These are phyloP conservation scores for Neofusicoccum parvum DNA, from an alignment of 2,329 filamentous ascomycete species.

Conservation along the genomic window DNA sequence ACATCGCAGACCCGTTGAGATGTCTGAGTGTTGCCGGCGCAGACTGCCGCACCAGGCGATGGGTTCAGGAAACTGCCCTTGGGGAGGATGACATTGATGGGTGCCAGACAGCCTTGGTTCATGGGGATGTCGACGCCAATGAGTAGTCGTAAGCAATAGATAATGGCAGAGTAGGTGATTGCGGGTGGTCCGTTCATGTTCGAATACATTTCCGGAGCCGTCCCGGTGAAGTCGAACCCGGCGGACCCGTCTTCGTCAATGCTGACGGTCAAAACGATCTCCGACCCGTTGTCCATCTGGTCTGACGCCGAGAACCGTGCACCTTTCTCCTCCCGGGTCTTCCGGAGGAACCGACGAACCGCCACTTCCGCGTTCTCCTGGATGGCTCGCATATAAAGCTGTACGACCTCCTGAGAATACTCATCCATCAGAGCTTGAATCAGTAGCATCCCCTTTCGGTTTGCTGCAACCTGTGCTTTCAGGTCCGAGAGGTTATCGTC, in stretches of 20 bases:
- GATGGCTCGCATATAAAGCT: slow-evolving; percentile 47
- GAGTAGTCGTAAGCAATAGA: slow-evolving; percentile 43
- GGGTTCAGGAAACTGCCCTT: slow-evolving; percentile 39
- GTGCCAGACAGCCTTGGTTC: slow-evolving; percentile 44
- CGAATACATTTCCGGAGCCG: slow-evolving; percentile 22
- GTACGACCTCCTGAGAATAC: slow-evolving; percentile 36
- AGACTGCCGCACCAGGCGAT: slow-evolving; percentile 35
- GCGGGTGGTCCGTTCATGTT: slow-evolving; percentile 27
- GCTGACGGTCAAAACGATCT: slow-evolving; percentile 21
- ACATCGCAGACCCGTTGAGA: slow-evolving; percentile 29
- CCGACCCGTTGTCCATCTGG: slow-evolving; percentile 24
- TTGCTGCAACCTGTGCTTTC: slow-evolving; percentile 40
- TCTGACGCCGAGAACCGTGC: slow-evolving; percentile 13
- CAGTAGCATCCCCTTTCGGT: slow-evolving; percentile 37
- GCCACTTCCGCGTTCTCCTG: slow-evolving; percentile 37
- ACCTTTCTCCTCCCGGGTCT: slow-evolving; percentile 28
- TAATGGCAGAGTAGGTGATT: slow-evolving; percentile 59
- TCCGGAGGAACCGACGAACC: slow-evolving; percentile 50
- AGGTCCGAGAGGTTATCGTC: slow-evolving; percentile 39
- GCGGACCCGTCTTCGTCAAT: slow-evolving; percentile 22
- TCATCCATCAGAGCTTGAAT: slow-evolving; percentile 42
- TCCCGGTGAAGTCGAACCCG: slow-evolving; percentile 25
- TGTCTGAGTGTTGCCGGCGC: slow-evolving; percentile 24
- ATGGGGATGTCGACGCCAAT: slow-evolving; percentile 42
- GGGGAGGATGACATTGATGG: slow-evolving; percentile 40